Base-by-base conservation (phyloP, 257 asterid genomes). In the Scutellaria galericulata region DNA sequence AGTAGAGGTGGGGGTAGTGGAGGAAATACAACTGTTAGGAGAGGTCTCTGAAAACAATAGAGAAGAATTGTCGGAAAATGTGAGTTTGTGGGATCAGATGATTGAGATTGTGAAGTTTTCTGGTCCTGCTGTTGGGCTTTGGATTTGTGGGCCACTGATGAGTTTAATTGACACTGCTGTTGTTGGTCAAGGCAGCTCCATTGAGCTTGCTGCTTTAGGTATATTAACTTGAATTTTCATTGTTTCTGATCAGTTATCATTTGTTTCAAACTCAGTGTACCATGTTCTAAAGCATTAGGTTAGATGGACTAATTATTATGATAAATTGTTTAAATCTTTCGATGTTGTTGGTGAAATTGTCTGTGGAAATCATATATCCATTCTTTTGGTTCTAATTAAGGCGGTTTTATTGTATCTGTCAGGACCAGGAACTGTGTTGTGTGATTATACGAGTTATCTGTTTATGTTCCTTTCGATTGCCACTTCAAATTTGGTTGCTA, bases 381-480 rank as follows among this genome's bases (percentile, higher is more conserved):
- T 24, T 24, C 27, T 1, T 24, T 24, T 24, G 27, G 27, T 24
- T 24, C 27, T 24, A 24, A 1, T 24, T 24, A 24, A 24, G 27
- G 27, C 2, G 27, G 27, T 24, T 24, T 24, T 24, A 24, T 24
- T 24, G 27, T 24, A 24, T 24, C 27, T 18, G 18, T 24, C 89
- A 89, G 97, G 97, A 2, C 95, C 96, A 0, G 96, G 95, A 62
- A 92, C 97, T 1, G 96, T 92, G 65, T 82, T 92, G 63, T 86
- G 95, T 64, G 96, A 92, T 53, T 60, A 92, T 62, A 82, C 90
- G 1, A 81, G 96, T 70, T 88, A 85, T 70, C 78, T 77, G 63
- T 92, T 92, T 80, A 92, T 88, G 96, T 92, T 92, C 79, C 96
- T 92, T 41, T 88, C 96, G 9, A 92, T 92, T 78, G 96, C 96